A percentile compares a stretch with the other conserved stretches of the same genome.
phyloP scores from a whole-genome alignment of 1,139 yeast genomes.

The Candida sanyaensis region DNA sequence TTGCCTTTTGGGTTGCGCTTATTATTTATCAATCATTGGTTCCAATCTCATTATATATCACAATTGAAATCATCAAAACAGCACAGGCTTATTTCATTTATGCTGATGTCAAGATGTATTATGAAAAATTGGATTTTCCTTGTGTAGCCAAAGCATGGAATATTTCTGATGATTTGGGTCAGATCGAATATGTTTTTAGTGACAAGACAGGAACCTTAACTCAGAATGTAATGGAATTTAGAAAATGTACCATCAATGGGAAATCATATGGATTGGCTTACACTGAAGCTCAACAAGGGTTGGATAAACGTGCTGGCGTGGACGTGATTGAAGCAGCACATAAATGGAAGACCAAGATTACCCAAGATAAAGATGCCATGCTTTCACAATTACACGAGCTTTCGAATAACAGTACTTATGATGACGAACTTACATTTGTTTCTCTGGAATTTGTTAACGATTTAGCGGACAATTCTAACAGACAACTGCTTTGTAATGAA shows the following conservation, averaged over 20 bases:
- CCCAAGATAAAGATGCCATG: conserved; percentile 67
- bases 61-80: conserved; percentile 93
- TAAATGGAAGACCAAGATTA: conserved; percentile 62
- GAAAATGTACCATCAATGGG: conserved; percentile 88
- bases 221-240: conserved; percentile 96
- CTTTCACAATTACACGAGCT: conserved; percentile 49
- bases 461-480: conserved; percentile 21
- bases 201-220: conserved; percentile 98
- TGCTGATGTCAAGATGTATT: conserved; percentile 85
- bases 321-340: conserved; percentile 72
- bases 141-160: conserved; percentile 98
- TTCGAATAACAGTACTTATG: conserved; percentile 58
- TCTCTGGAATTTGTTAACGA: conserved; percentile 59
- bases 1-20: conserved; percentile 85
- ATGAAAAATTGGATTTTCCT: conserved; percentile 83
- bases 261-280: conserved; percentile 90
- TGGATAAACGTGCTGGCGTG: conserved; percentile 83
- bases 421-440: conserved; percentile 74
- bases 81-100: conserved; percentile 92
- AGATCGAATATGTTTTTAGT: conserved; percentile 91
- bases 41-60: conserved; percentile 92
- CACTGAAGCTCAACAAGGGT: conserved; percentile 93
- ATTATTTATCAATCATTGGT: conserved; percentile 90
- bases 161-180: conserved; percentile 96
- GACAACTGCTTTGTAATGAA: conserved; percentile 66